Evolutionary conservation across 164 flowering plant genomes (phyloP).

Genomic region (Vitis rupestris): DNA sequence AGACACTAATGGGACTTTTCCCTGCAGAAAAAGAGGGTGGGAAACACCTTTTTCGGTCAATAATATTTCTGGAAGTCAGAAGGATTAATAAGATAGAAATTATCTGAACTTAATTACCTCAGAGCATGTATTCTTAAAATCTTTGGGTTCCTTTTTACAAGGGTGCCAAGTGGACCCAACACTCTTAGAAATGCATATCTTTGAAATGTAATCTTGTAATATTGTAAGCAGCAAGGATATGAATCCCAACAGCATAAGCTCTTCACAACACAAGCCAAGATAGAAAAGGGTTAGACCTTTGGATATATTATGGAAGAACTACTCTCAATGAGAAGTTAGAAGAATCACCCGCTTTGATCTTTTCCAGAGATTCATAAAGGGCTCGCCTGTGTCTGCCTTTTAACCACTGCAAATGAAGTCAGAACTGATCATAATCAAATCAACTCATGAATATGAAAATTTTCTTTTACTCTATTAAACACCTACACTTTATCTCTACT

Average conservation of each 20-base stretch:
- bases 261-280: constrained; percentile 20
- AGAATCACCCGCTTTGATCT: constrained; percentile 55
- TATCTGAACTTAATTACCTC: too few species aligned
- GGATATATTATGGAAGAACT: too few species aligned
- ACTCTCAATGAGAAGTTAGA: background rate
- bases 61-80: too few species aligned
- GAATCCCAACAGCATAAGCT: constrained; percentile 77
- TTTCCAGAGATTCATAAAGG: constrained; percentile 55
- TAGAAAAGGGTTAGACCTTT: background rate
- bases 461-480: too few species aligned
- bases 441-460: too few species aligned
- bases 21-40: constrained; percentile 32
- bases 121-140: background rate
- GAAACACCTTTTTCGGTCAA: too few species aligned
- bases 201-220: constrained; percentile 35
- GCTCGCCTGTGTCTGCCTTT: constrained; percentile 39
- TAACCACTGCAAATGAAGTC: constrained; percentile 38
- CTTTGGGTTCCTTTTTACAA: constrained; percentile 19
- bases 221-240: constrained; percentile 64
- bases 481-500: too few species aligned
- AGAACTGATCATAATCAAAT: background rate
- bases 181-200: constrained; percentile 37
- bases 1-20: constrained; percentile 59
- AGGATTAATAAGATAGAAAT: too few species aligned
- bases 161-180: constrained; percentile 54